Evolutionary conservation across 345 rosid genomes (phyloP).

Genomic region (Eucalyptus paniculata): DNA sequence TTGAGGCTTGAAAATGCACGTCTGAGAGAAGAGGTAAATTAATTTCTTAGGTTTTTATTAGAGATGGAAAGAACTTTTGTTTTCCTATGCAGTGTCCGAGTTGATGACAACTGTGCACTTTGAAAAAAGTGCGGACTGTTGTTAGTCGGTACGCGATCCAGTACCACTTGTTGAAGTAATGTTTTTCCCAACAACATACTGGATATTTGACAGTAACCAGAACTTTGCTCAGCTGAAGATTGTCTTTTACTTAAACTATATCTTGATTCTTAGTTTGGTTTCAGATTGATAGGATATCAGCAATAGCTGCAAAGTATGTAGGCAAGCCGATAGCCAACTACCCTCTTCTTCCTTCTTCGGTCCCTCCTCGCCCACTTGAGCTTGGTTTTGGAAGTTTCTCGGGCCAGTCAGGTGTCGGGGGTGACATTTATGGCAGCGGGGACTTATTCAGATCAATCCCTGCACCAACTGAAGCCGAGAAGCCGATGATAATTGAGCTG

Average conservation of each 20-base stretch:
- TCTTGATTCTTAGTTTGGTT: background rate
- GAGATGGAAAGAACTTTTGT: background rate
- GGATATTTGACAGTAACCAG: background rate
- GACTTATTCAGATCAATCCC: slow-evolving; percentile 58
- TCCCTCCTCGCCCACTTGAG: slow-evolving; percentile 58
- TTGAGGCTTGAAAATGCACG: slow-evolving; percentile 80
- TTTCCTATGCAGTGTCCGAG: background rate
- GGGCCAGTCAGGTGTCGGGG: slow-evolving; percentile 28
- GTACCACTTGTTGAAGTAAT: background rate
- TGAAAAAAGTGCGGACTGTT: background rate
- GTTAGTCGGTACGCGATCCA: background rate
- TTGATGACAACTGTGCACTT: background rate
- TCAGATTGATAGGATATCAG: slow-evolving; percentile 82
- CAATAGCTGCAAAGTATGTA: slow-evolving; percentile 90
- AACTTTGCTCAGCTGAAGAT: background rate
- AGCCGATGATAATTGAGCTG: slow-evolving; percentile 61
- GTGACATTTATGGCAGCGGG: slow-evolving; percentile 56
- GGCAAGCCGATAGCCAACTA: slow-evolving; percentile 82
- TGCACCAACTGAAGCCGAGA: slow-evolving; percentile 51
- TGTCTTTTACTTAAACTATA: background rate
- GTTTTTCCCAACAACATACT: background rate
- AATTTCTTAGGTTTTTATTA: background rate
- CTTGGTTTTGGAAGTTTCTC: slow-evolving; percentile 47
- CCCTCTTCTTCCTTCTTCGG: slow-evolving; percentile 53
- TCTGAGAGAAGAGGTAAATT: slow-evolving; percentile 74